These are phyloP conservation scores for Arthrinium phaeospermum DNA, from an alignment of 2,329 filamentous ascomycete genomes.

Conservation along the genomic window DNA sequence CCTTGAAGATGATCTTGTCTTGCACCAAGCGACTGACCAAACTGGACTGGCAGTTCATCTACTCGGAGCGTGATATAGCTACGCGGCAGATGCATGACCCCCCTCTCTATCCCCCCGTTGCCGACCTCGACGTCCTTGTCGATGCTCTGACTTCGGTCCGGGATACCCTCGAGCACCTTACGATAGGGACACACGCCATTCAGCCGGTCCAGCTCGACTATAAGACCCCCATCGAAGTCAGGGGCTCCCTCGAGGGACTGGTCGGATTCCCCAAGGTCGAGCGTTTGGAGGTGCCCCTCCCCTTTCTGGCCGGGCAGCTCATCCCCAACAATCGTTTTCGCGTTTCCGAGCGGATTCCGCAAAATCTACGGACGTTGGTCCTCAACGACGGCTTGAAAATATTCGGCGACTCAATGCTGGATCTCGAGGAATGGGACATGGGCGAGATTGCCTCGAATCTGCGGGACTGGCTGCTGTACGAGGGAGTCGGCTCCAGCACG, in stretches of 20 bases:
- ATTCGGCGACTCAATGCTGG: background rate
- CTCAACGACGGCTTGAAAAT: background rate
- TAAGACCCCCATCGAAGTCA: background rate
- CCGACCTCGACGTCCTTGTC: constrained; percentile 9
- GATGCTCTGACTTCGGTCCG: background rate
- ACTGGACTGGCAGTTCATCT: constrained; percentile 4
- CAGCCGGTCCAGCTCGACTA: background rate
- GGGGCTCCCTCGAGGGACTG: constrained; percentile 2
- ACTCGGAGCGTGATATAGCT: background rate
- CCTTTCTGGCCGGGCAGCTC: constrained; percentile 5
- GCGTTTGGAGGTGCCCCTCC: background rate
- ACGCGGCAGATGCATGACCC: background rate
- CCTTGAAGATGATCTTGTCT: background rate
- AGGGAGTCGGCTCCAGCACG: background rate
- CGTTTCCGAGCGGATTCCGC: background rate
- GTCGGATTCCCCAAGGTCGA: background rate
- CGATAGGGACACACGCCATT: background rate
- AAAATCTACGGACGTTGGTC: background rate
- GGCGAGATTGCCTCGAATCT: background rate
- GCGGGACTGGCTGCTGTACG: background rate
- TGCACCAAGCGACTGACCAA: background rate
- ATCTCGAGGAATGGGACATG: background rate
- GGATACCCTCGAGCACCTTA: background rate
- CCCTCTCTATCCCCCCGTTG: background rate
- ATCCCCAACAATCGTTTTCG: background rate